Conservation (phyloP, 2,329 filamentous ascomycete genomes). For the Sporothrix dimorphospora region DNA sequence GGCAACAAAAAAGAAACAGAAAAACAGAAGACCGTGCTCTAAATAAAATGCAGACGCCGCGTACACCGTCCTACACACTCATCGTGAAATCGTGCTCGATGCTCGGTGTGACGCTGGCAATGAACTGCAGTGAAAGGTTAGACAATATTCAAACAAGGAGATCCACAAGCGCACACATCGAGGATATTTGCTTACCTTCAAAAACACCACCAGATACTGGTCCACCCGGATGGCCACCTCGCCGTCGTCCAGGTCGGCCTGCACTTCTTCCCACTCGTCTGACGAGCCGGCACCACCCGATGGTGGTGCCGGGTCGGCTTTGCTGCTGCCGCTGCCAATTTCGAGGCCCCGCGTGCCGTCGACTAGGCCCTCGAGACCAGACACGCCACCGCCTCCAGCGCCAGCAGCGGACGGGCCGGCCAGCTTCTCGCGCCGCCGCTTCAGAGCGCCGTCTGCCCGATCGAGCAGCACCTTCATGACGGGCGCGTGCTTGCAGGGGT, state of each 20-base stretch:
- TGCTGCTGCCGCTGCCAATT: constrained; percentile 14
- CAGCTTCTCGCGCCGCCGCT: constrained; percentile 82
- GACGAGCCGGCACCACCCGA: constrained; percentile 54
- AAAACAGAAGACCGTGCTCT: neutral
- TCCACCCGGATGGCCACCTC: constrained; percentile 85
- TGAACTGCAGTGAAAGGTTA: constrained; percentile 25
- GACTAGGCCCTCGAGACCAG: constrained; percentile 38
- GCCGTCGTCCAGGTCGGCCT: constrained; percentile 65
- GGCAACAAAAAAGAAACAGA: neutral
- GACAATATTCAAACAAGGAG: neutral
- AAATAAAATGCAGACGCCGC: neutral
- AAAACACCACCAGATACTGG: constrained; percentile 83
- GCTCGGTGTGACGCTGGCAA: constrained; percentile 30
- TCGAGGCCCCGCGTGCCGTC: constrained; percentile 26
- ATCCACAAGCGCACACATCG: neutral
- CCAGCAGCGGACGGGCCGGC: constrained; percentile 52
- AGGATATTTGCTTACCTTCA: constrained; percentile 65
- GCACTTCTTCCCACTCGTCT: constrained; percentile 69
- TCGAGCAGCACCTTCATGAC: constrained; percentile 98
- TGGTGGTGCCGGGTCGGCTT: constrained; percentile 36
- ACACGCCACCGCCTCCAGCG: constrained; percentile 48
- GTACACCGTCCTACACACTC: constrained; percentile 24
- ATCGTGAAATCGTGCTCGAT: constrained; percentile 32
- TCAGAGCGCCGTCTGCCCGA: constrained; percentile 89
- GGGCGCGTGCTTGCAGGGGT: constrained; percentile 94